Evolutionary conservation across 2,329 filamentous ascomycete genomes (phyloP).

Genomic region (Gnomoniopsis sp.): DNA sequence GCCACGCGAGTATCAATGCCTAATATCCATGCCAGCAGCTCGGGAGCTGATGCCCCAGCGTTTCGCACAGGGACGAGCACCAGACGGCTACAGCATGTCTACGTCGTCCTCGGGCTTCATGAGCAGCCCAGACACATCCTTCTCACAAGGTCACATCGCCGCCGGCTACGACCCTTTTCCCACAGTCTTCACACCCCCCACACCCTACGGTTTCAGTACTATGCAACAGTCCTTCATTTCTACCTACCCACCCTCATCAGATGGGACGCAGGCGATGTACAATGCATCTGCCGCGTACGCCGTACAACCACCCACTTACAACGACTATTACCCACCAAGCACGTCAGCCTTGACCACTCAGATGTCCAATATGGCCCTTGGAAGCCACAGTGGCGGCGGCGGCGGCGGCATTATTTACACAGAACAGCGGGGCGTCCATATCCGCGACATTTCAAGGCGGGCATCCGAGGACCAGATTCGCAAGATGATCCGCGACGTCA

Average conservation of each 20-base stretch:
- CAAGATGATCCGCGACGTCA: conserved; percentile 14
- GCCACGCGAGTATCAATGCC: background rate
- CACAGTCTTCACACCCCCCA: background rate
- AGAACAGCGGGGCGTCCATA: conserved; percentile 18
- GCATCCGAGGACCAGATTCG: conserved; percentile 14
- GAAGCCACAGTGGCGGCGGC: background rate
- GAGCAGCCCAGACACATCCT: conserved; percentile 7
- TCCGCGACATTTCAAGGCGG: conserved; percentile 15
- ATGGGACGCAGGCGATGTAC: conserved; percentile 4
- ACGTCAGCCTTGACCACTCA: conserved; percentile 2
- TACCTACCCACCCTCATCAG: background rate
- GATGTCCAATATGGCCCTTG: conserved; percentile 2
- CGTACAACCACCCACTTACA: conserved; percentile 11
- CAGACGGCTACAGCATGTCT: background rate
- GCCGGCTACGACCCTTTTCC: conserved; percentile 3
- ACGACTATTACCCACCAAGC: conserved; percentile 5
- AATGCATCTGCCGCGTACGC: conserved; percentile 9
- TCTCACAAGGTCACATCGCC: background rate
- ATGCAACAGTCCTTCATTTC: background rate
- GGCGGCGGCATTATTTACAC: conserved; percentile 12
- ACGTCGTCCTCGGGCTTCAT: conserved; percentile 9
- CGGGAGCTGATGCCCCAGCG: conserved; percentile 6
- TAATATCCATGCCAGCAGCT: background rate
- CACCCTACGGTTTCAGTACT: conserved; percentile 5
- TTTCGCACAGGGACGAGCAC: conserved; percentile 1